Percentiles rank a stretch among this genome's conserved stretches.
Evolutionary conservation across 2,329 filamentous ascomycete species (phyloP).

Genomic region (Ramichloridium luteum): DNA sequence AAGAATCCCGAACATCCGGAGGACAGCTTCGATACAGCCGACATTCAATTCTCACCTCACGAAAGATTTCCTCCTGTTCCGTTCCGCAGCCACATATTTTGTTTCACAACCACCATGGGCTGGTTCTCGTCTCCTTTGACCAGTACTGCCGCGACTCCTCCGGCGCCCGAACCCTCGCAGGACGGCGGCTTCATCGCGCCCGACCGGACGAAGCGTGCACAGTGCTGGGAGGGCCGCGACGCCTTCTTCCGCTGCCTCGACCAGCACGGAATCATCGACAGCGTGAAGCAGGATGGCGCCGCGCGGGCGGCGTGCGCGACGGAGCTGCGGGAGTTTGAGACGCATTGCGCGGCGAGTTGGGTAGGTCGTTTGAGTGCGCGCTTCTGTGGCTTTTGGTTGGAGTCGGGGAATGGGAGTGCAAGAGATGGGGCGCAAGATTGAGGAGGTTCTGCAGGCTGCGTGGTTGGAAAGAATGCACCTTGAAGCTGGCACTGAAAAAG

Average conservation of each 20-base stretch:
- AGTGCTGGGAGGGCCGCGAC: slow-evolving; percentile 86
- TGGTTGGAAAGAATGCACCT: background rate
- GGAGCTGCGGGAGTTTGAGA: slow-evolving; percentile 59
- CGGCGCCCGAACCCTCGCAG: slow-evolving; percentile 24
- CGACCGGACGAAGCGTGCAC: slow-evolving; percentile 65
- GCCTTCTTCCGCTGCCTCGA: slow-evolving; percentile 81
- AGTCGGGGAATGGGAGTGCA: too few species aligned
- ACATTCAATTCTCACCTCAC: too few species aligned
- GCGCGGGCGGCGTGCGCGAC: slow-evolving; percentile 44
- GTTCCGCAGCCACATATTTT: too few species aligned
- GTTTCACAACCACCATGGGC: too few species aligned
- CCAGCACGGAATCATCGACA: slow-evolving; percentile 66
- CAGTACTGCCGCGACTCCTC: too few species aligned
- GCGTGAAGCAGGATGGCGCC: slow-evolving; percentile 43
- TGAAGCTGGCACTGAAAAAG: too few species aligned
- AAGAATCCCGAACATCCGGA: too few species aligned
- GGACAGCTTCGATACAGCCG: too few species aligned
- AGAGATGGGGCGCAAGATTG: too few species aligned
- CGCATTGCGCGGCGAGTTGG: slow-evolving; percentile 82
- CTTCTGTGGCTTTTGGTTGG: too few species aligned
- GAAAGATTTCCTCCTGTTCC: too few species aligned
- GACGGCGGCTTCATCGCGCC: slow-evolving; percentile 63
- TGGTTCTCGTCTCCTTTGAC: too few species aligned
- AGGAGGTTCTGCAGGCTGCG: slow-evolving; percentile 11
- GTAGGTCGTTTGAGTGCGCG: slow-evolving; percentile 41